These are phyloP conservation scores for Delphinella strobiligena DNA, from an alignment of 2,329 filamentous ascomycete species.

Conservation along the genomic window DNA sequence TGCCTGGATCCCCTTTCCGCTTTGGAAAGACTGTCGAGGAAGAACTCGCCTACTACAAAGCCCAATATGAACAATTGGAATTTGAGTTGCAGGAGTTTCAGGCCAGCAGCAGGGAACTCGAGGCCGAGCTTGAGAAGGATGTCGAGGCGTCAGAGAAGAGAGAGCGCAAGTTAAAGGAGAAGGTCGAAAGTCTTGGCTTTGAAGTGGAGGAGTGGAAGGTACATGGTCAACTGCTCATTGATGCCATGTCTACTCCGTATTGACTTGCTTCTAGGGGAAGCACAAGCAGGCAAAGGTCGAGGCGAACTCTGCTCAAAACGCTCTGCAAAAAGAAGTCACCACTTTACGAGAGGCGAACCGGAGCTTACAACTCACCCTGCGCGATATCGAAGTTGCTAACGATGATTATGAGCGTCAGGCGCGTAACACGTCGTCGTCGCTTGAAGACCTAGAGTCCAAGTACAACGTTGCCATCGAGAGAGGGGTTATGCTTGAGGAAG, in stretches of 20 bases:
- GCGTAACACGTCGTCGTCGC: conserved; percentile 84
- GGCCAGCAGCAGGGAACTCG: conserved; percentile 82
- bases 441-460: conserved; percentile 95
- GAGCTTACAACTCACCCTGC: conserved; percentile 66
- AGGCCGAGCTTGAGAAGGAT: conserved; percentile 90
- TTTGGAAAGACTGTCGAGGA: conserved; percentile 44
- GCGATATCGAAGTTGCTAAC: conserved; percentile 95
- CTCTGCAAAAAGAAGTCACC: conserved; percentile 91
- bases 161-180: conserved; percentile 74
- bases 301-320: conserved; percentile 70
- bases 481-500: conserved; percentile 86
- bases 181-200: conserved; percentile 70
- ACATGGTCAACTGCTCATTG: conserved; percentile 22
- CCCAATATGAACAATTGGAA: conserved; percentile 87
- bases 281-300: conserved; percentile 91
- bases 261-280: conserved; percentile 53
- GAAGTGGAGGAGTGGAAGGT: conserved; percentile 99
- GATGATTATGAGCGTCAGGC: conserved; percentile 97
- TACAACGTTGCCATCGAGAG: conserved; percentile 92
- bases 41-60: conserved; percentile 86
- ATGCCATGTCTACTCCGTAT: conserved; percentile 5
- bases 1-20: conserved; percentile 25
- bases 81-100: conserved; percentile 88
- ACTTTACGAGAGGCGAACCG: conserved; percentile 74
- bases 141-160: conserved; percentile 91